Conservation (phyloP, 306 rosid genomes). For the Abrus pulchellus region DNA sequence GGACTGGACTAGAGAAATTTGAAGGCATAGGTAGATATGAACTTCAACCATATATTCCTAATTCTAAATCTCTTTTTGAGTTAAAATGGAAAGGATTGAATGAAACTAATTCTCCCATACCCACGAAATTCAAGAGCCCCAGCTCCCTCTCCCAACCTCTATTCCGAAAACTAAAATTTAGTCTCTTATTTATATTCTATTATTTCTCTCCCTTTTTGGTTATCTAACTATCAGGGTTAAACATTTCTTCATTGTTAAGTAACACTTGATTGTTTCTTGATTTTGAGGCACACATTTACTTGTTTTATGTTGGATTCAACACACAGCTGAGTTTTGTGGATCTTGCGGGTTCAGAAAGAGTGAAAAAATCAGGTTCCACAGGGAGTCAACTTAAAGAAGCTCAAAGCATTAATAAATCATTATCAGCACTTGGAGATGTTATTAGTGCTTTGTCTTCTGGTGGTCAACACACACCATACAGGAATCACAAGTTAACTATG, state of each 20-base stretch:
- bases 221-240: background rate
- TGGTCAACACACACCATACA: slow-evolving; percentile 90
- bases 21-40: background rate
- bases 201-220: background rate
- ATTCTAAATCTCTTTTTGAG: background rate
- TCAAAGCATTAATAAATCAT: slow-evolving; percentile 95
- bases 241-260: slow-evolving; percentile 2
- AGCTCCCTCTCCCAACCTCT: background rate
- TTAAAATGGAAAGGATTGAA: background rate
- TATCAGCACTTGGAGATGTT: slow-evolving; percentile 96
- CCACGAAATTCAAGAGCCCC: background rate
- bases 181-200: background rate
- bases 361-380: slow-evolving; percentile 90
- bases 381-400: slow-evolving; percentile 96
- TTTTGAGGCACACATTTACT: slow-evolving; percentile 2
- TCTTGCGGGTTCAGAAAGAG: slow-evolving; percentile 98
- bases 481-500: slow-evolving; percentile 96
- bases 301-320: slow-evolving; percentile 33
- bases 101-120: background rate
- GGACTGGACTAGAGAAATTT: background rate
- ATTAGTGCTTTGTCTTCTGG: slow-evolving; percentile 82
- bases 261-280: slow-evolving; percentile 29
- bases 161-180: too few species aligned
- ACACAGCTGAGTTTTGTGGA: slow-evolving; percentile 95
- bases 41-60: background rate